Evolutionary conservation across 345 rosid species (phyloP), one percentile per base, ranked within the genome.

Genomic region (Conringia planisiliqua): DNA sequence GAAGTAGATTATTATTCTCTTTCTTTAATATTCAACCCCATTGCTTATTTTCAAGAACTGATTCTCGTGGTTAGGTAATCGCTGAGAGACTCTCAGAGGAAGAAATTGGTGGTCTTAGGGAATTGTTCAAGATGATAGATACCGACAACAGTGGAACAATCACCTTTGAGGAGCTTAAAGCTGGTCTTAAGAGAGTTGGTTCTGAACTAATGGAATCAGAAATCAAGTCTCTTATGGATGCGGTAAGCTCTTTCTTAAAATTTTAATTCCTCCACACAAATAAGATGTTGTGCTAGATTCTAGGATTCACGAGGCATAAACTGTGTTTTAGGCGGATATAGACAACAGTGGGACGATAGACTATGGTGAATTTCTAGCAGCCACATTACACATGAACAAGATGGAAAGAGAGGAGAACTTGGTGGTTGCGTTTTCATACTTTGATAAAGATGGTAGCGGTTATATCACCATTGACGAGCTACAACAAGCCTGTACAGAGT

Each of bases 41-140:
- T 68, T 62, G 17, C 33, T 62, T 50, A 27, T 29, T 27, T 48
- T 56, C 36, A 55, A 57, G 36, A 74, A 38, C 56, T 66, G 58
- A 40, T 56, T 26, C 2, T 40, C 58, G 46, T 64, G 78, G 40
- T 82, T 29, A 76, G 99, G 99, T 95, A 18, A 95, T 95, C 43
- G 99, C 99, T 68, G 99, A 95, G 84, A 89, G 91, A 71, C 93
- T 92, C 63, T 95, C 99, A 0, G 99, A 95, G 75, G 99, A 95
- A 86, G 99, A 95, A 66, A 95, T 92, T 56, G 97, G 97, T 69
- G 99, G 99, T 32, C 78, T 95, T 72, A 95, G 84, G 78, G 99
- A 95, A 84, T 56, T 95, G 77, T 95, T 95, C 77, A 94, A 89
- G 67, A 91, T 91, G 97, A 86, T 94, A 72, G 97, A 94, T 56